A percentile compares a stretch with the other conserved stretches of the same genome.
phyloP scores from a whole-genome alignment of 1,284 basidiomycete species.

The Tilletia horrida region DNA sequence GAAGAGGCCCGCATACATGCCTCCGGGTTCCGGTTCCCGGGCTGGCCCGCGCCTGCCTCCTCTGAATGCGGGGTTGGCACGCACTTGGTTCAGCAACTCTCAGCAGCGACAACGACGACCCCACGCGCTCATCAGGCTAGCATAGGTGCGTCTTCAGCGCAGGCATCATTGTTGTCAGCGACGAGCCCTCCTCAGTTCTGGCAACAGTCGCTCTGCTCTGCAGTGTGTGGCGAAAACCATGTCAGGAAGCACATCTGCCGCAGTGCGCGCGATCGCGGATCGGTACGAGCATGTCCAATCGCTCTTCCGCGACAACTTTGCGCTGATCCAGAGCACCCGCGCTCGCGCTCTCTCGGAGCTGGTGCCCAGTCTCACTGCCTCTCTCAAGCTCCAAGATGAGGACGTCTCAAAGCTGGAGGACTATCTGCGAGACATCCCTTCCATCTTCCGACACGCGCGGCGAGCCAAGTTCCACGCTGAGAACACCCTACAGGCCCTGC shows the following conservation, averaged over 20 bases:
- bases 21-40: too few relatives aligned
- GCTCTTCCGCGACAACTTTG: slow-evolving; percentile 3
- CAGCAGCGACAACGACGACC: too few relatives aligned
- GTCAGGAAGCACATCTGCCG: background rate
- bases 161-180: too few relatives aligned
- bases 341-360: slow-evolving; percentile 1
- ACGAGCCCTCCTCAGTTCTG: too few relatives aligned
- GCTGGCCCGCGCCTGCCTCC: too few relatives aligned
- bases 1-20: too few relatives aligned
- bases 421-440: slow-evolving; percentile 28
- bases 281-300: slow-evolving; percentile 2
- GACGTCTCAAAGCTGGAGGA: background rate
- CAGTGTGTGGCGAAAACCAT: too few relatives aligned
- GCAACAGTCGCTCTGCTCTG: too few relatives aligned
- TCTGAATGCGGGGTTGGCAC: too few relatives aligned
- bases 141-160: too few relatives aligned
- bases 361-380: slow-evolving; percentile 8
- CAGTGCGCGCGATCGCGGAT: slow-evolving; percentile 1
- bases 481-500: slow-evolving; percentile 33
- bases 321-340: slow-evolving; percentile 4
- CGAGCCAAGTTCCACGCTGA: slow-evolving; percentile 34
- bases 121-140: too few relatives aligned
- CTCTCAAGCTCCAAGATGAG: slow-evolving; percentile 1
- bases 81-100: too few relatives aligned
- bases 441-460: slow-evolving; percentile 44